Base-by-base conservation (phyloP, 2,329 filamentous ascomycete species). In the Parastagonospora nodorum region DNA sequence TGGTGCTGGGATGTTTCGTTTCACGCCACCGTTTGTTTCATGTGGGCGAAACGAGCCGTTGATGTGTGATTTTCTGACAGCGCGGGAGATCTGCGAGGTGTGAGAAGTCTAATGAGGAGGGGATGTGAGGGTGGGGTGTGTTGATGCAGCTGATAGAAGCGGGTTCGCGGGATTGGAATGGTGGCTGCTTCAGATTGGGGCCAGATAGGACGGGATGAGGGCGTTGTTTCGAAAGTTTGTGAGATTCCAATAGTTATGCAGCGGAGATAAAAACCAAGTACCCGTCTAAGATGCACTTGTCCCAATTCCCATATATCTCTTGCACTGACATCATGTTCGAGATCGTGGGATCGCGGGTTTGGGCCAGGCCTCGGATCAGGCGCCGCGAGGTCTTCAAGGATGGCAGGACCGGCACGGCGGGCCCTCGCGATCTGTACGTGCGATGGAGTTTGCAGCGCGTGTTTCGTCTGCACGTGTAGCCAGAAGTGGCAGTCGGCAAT, bases 401-500 rank as follows among this genome's bases (percentile, higher is more conserved):
- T 24, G 5, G 19, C 19, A 24, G 19, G 3, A 24, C 19, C 19
- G 19, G 19, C 19, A 24, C 19, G 19, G 19, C 19, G 19, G 19
- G 19, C 19, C 19, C 19, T 24, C 19, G 19, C 19, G 19, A 24
- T 24, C 19, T 24, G 19, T 24, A 37, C 14, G 10, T 16, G 14
- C 35, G 35, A 37, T 37, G 14, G 35, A 37, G 10, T 14, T 16
- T 16, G 35, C 14, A 37, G 14, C 19, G 35, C 35, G 5, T 37
- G 35, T 37, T 16, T 14, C 19, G 35, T 16, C 35, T n/a, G 12
- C 32, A 37, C 14, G 19, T 37, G 19, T 14, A 14, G 19, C 6
- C 32, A 9, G 14, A 10, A 14, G 14, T n/a, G 4, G 48, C 37
- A 36, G 42, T 42, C 31, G 43, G 36, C 48, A 45, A 39, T 50